phyloP scores from a whole-genome alignment of 306 rosid genomes.

The Begonia loranthoides region DNA sequence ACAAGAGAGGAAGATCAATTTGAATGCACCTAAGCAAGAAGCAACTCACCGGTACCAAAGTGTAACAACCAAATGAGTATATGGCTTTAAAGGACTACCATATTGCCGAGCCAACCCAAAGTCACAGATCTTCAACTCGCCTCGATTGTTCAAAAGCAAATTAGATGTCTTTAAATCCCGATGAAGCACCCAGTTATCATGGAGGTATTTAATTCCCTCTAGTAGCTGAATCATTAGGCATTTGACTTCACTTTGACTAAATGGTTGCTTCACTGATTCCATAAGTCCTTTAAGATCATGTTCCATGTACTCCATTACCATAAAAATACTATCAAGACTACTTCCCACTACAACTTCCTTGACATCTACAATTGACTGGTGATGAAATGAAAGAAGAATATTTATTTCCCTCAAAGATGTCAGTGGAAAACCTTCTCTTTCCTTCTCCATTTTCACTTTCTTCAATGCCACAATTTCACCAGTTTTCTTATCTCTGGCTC shows the following conservation, averaged over 20 bases:
- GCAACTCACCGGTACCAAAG: conserved; percentile 79
- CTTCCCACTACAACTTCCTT: conserved; percentile 71
- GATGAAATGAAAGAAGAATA: conserved; percentile 70
- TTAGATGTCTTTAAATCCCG: conserved; percentile 91
- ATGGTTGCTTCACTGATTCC: conserved; percentile 55
- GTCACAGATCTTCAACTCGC: conserved; percentile 82
- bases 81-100: conserved; percentile 76
- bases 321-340: conserved; percentile 59
- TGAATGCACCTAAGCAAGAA: background rate
- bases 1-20: background rate
- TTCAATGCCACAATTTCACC: conserved; percentile 81
- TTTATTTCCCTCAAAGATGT: conserved; percentile 87
- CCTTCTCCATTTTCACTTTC: conserved; percentile 90
- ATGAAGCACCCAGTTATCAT: conserved; percentile 91
- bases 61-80: conserved; percentile 82
- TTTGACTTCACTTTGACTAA: conserved; percentile 66
- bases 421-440: conserved; percentile 61
- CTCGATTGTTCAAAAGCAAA: conserved; percentile 59
- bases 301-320: conserved; percentile 97
- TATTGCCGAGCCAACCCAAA: conserved; percentile 89
- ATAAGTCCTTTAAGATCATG: conserved; percentile 58
- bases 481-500: conserved; percentile 70
- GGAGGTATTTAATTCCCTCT: conserved; percentile 81
- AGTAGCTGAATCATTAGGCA: conserved; percentile 56
- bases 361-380: conserved; percentile 73